These are phyloP conservation scores for Dioscorea zingiberensis DNA, from an alignment of 106 monocot genomes.

Conservation along the genomic window DNA sequence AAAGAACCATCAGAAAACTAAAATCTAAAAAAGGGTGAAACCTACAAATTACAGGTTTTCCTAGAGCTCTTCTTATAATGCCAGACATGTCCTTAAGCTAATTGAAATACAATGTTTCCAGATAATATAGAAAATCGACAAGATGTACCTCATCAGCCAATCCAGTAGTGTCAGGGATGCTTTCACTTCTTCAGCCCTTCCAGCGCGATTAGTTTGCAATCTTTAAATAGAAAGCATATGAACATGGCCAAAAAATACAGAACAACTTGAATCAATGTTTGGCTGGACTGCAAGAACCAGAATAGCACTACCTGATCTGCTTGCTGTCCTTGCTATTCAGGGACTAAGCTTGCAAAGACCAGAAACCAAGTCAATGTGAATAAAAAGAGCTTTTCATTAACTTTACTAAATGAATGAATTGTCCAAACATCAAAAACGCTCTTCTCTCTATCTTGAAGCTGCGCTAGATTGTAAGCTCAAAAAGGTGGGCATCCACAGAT, in stretches of 20 bases:
- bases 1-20: no score
- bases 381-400: background rate
- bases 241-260: background rate
- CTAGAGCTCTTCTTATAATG: no score
- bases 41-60: no score
- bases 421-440: background rate
- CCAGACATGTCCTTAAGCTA: no score
- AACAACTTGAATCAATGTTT: background rate
- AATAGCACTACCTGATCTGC: background rate
- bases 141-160: no score
- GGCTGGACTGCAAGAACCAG: background rate
- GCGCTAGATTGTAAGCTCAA: background rate
- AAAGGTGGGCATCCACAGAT: background rate
- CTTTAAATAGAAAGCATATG: background rate
- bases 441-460: no score
- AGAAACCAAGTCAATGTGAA: background rate
- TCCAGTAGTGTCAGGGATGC: no score
- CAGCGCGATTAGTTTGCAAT: background rate
- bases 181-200: no score
- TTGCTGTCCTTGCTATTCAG: background rate
- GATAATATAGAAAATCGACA: no score
- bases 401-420: slow-evolving; percentile 11
- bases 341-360: background rate
- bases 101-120: no score
- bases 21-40: background rate